Evolutionary conservation across 139 green algal genomes (phyloP).

Genomic region (Haematococcus sp.): DNA sequence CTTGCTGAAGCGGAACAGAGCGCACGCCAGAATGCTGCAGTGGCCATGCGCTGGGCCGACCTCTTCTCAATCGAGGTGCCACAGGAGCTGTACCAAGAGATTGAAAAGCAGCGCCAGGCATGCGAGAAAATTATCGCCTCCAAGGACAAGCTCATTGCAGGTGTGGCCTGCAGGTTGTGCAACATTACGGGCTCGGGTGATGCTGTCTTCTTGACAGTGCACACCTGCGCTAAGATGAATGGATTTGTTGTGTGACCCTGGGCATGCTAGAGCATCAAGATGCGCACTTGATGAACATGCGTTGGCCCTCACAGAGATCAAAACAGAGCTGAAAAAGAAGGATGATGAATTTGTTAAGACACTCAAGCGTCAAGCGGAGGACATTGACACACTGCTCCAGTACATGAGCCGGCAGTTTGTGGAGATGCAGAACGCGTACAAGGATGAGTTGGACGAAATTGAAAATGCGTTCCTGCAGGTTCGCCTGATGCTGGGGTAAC

Average conservation of each 20-base stretch:
- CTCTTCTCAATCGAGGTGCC: slow-evolving; percentile 67
- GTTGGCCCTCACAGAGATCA: slow-evolving; percentile 62
- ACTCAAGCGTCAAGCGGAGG: slow-evolving; percentile 61
- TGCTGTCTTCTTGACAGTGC: too few relatives aligned
- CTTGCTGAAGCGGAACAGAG: slow-evolving; percentile 72
- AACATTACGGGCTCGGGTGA: not conserved
- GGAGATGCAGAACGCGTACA: slow-evolving; percentile 51
- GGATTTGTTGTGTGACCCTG: not conserved
- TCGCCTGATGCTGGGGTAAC: too few relatives aligned
- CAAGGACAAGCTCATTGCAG: slow-evolving; percentile 67
- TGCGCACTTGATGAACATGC: too few relatives aligned
- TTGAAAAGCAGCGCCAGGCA: slow-evolving; percentile 59
- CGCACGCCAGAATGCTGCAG: slow-evolving; percentile 62
- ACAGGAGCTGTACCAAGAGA: slow-evolving; percentile 67
- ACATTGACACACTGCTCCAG: slow-evolving; percentile 63
- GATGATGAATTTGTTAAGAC: slow-evolving; percentile 79
- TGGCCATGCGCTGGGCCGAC: slow-evolving; percentile 70
- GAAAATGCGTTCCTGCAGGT: slow-evolving; percentile 72
- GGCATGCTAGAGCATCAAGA: not conserved
- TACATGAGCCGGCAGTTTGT: slow-evolving; percentile 56
- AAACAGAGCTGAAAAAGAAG: slow-evolving; percentile 66
- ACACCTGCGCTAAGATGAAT: not conserved
- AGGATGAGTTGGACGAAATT: slow-evolving; percentile 65
- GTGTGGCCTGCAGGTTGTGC: slow-evolving; percentile 9
- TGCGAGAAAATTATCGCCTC: slow-evolving; percentile 63